Evolutionary conservation across 78 protist species (phyloP).

Genomic region (Isochrysis galbana): DNA sequence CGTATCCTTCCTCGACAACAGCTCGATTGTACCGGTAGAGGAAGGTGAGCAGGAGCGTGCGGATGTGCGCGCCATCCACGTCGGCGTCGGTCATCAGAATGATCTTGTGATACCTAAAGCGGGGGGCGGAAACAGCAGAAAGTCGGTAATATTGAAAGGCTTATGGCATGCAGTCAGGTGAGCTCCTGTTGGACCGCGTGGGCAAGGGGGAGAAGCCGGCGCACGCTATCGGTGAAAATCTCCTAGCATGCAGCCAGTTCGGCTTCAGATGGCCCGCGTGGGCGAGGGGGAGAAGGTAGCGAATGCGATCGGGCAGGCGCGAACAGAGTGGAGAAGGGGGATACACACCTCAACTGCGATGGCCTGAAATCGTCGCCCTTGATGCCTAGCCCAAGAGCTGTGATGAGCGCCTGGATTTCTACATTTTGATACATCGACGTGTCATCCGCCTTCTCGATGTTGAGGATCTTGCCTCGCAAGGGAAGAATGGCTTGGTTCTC

Average conservation of each 20-base stretch:
- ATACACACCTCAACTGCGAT: background rate
- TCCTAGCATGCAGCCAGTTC: too few relatives aligned
- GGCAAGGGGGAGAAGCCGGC: too few relatives aligned
- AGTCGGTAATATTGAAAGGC: too few relatives aligned
- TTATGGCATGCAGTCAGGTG: too few relatives aligned
- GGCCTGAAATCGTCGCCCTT: background rate
- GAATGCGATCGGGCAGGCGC: too few relatives aligned
- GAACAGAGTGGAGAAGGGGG: too few relatives aligned
- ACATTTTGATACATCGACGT: background rate
- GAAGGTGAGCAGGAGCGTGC: slow-evolving; percentile 34
- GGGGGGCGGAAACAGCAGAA: too few relatives aligned
- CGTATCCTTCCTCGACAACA: background rate
- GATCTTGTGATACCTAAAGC: background rate
- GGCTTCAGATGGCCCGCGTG: too few relatives aligned
- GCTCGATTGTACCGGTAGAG: background rate
- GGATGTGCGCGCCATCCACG: slow-evolving; percentile 35
- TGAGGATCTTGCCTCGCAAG: slow-evolving; percentile 28
- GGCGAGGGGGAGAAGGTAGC: too few relatives aligned
- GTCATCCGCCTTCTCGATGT: slow-evolving; percentile 29
- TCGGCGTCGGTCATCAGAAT: slow-evolving; percentile 27
- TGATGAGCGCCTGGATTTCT: slow-evolving; percentile 16
- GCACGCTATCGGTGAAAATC: too few relatives aligned
- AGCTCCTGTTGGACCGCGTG: too few relatives aligned
- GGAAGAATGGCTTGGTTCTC: background rate
- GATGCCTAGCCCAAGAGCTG: slow-evolving; percentile 8